Conservation (phyloP, 805 yeast genomes). For the Naumovozyma baii region DNA sequence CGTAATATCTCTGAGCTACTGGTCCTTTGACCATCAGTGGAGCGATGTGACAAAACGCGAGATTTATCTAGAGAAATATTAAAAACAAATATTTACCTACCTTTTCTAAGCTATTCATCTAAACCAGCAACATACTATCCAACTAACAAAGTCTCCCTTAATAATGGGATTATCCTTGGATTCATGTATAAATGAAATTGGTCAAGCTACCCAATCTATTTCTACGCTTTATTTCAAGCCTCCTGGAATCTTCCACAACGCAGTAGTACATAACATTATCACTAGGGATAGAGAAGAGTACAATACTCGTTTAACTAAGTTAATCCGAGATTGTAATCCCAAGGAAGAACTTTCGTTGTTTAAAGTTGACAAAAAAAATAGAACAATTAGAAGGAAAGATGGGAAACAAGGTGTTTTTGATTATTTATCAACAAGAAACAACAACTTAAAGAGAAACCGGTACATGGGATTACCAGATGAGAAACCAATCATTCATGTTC, state of each 20-base stretch:
- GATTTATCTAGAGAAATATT: too few species aligned
- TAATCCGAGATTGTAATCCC: constrained; percentile 50
- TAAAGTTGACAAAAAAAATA: constrained; percentile 29
- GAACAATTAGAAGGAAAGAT: constrained; percentile 40
- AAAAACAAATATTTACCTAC: too few species aligned
- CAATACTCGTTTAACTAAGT: constrained; percentile 35
- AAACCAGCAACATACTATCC: too few species aligned
- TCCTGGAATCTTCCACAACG: constrained; percentile 59
- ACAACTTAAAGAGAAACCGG: constrained; percentile 29
- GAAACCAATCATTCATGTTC: constrained; percentile 22
- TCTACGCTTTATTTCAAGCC: constrained; percentile 39
- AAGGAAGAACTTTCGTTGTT: constrained; percentile 43
- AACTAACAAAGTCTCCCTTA: too few species aligned
- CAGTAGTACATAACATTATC: constrained; percentile 38
- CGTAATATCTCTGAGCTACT: too few species aligned
- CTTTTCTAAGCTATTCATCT: too few species aligned
- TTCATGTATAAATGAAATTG: constrained; percentile 28
- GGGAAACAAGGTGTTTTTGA: constrained; percentile 37
- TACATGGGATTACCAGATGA: constrained; percentile 25
- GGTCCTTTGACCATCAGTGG: too few species aligned
- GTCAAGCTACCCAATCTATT: constrained; percentile 35
- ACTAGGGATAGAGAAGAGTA: constrained; percentile 23
- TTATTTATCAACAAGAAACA: constrained; percentile 24
- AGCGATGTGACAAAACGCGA: too few species aligned
- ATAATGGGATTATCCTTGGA: constrained; percentile 26